Evolutionary conservation across 345 rosid genomes (phyloP), one percentile per base, ranked within the genome.

Genomic region (Angophora floribunda): DNA sequence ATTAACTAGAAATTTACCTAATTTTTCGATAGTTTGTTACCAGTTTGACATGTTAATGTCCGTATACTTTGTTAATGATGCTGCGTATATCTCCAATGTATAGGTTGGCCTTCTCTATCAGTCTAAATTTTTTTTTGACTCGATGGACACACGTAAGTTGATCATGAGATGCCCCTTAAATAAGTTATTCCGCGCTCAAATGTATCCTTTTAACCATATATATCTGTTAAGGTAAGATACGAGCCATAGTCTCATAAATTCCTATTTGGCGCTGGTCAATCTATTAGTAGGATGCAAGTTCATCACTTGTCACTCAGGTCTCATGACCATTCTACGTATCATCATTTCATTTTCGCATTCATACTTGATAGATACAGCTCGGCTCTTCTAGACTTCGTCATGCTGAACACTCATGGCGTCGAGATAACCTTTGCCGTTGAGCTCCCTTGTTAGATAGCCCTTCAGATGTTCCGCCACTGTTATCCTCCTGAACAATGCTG

Each of bases 341-440:
- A 53, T n/a, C n/a, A n/a, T n/a, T n/a, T 13, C 65, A 28, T 1
- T 59, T 22, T 59, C 0, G 10, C 70, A 1, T 63, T 63, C 32
- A 63, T 28, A 17, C 41, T 65, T 19, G n/a, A 12, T 6, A n/a
- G 75, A n/a, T 63, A 13, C 17, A 63, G 13, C 9, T 63, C 17
- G 14, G 1, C 0, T 63, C 41, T 63, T 63, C 19, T 15, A 63
- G 36, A 36, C 75, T 63, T 63, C 82, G 14, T 53, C 78, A 4
- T 89, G 61, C 30, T 57, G 52, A 50, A 91, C 22, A 78, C 75
- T 91, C 87, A 89, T 45, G 82, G 87, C n/a, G 50, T 89, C 90
- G 22, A 89, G 6, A 21, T 88, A 89, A 7, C 88, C 57, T 65
- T 88, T 89, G 84, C 89, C 89, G 1, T 30, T 49, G 13, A 59